Conservation (phyloP, 1,284 basidiomycete species). For the Singerocomus inundabilis region DNA sequence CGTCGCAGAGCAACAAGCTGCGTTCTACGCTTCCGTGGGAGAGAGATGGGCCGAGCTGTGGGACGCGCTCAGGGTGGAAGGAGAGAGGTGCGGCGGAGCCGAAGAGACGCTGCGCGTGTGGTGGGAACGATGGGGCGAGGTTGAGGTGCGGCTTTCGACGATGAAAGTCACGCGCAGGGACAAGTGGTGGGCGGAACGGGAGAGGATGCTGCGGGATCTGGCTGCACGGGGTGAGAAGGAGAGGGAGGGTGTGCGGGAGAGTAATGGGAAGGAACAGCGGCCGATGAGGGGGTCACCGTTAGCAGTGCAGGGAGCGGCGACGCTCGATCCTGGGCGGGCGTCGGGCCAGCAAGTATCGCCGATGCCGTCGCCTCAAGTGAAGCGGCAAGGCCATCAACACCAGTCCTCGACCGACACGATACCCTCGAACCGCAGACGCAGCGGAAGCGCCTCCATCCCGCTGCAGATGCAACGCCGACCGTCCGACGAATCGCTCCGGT, state of each 20-base stretch:
- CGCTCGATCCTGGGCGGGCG: slow-evolving; percentile 25
- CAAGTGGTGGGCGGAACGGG: slow-evolving; percentile 33
- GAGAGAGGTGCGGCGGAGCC: slow-evolving; percentile 63
- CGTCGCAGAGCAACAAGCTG: slow-evolving; percentile 54
- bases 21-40: slow-evolving; percentile 56
- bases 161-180: slow-evolving; percentile 43
- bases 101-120: slow-evolving; percentile 69
- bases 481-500: slow-evolving; percentile 44
- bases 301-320: background rate
- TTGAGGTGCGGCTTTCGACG: slow-evolving; percentile 46
- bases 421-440: slow-evolving; percentile 25
- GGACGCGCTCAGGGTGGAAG: slow-evolving; percentile 74
- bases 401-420: slow-evolving; percentile 22
- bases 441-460: slow-evolving; percentile 26
- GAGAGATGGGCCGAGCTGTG: slow-evolving; percentile 72
- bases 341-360: slow-evolving; percentile 8
- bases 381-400: slow-evolving; percentile 23
- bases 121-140: slow-evolving; percentile 61
- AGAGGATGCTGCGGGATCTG: slow-evolving; percentile 32
- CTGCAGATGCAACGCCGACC: slow-evolving; percentile 23
- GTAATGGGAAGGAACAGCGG: slow-evolving; percentile 16
- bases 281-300: slow-evolving; percentile 11
- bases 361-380: slow-evolving; percentile 17
- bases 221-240: slow-evolving; percentile 17
- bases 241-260: slow-evolving; percentile 16